Conservation (phyloP, 306 rosid genomes). For the Cucumis melo region DNA sequence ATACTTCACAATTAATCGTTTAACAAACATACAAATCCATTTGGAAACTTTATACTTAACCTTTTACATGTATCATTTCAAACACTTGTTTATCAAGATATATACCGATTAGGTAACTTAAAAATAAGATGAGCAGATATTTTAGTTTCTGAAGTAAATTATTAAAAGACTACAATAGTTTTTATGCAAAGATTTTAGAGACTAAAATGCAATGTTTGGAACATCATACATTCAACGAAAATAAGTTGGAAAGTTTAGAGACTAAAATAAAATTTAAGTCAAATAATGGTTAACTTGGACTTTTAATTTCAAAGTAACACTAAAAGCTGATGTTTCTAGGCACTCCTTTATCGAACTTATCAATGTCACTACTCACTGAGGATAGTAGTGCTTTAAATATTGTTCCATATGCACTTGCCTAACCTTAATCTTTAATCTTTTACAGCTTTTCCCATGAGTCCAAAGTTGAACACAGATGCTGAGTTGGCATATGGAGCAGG, state of each 20-base stretch:
- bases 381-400: neutral
- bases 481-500: slow-evolving; percentile 19
- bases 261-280: neutral
- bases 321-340: neutral
- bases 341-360: neutral
- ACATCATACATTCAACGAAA: too few species aligned
- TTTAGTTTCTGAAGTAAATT: neutral
- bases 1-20: neutral
- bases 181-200: neutral
- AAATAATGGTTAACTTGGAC: neutral
- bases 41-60: neutral
- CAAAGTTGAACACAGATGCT: neutral
- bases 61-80: neutral
- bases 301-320: neutral
- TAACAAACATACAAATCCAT: neutral
- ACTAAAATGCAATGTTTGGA: too few species aligned
- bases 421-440: neutral
- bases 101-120: too few species aligned
- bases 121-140: neutral
- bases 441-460: slow-evolving; percentile 16
- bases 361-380: neutral
- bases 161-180: neutral
- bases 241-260: neutral
- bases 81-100: neutral
- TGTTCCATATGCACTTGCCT: neutral